phyloP scores from a whole-genome alignment of 192 early-diverging fungal species.

The Rhizoclosmatium globosum region DNA sequence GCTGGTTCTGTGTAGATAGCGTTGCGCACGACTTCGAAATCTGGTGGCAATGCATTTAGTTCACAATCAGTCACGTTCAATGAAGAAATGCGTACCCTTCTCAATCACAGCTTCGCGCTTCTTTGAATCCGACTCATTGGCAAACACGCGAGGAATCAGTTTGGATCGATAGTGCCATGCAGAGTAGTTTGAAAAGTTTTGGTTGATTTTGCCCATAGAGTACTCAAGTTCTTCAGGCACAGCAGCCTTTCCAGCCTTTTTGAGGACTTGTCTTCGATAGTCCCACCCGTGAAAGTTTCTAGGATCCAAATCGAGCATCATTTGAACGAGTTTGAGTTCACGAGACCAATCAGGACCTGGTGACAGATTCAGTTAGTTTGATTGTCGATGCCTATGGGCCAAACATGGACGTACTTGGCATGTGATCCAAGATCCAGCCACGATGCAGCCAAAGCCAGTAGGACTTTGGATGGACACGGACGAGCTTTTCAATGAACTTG shows the following conservation, averaged over 20 bases:
- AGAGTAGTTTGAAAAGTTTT: constrained; percentile 95
- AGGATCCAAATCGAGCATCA: constrained; percentile 86
- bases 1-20: constrained; percentile 97
- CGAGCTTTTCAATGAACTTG: constrained; percentile 73
- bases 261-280: constrained; percentile 90
- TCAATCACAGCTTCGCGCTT: not conserved
- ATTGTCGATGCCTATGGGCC: not conserved
- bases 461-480: constrained; percentile 87
- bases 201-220: constrained; percentile 87
- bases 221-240: constrained; percentile 82
- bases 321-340: constrained; percentile 79
- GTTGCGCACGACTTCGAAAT: constrained; percentile 85
- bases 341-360: constrained; percentile 75
- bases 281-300: constrained; percentile 99
- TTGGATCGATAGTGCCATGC: constrained; percentile 98
- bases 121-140: not conserved
- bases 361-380: not conserved
- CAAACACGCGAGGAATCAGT: constrained; percentile 57
- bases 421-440: constrained; percentile 82
- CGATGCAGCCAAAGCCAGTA: constrained; percentile 99
- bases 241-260: constrained; percentile 46
- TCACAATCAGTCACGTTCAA: not conserved
- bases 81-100: not conserved
- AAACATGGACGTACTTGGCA: constrained; percentile 53
- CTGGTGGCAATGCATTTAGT: constrained; percentile 46